Percentiles rank a stretch among this genome's conserved stretches.
Conservation (phyloP, 352 stramenopile genomes). For the Phytophthora uliginosa region DNA sequence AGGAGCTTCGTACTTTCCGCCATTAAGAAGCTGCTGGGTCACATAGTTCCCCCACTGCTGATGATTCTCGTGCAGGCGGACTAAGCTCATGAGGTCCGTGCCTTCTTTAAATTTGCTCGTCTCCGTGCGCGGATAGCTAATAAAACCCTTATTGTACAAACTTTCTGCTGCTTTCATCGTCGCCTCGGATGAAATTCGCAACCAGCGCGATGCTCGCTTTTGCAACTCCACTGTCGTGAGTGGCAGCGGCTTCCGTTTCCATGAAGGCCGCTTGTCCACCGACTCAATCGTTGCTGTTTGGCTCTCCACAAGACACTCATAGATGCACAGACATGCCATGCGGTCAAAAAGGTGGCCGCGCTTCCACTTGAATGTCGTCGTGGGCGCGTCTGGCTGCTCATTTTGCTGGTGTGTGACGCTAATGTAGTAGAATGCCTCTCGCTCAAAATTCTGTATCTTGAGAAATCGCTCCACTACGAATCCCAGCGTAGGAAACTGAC, state of each 20-base stretch:
- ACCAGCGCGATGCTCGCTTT: slow-evolving; percentile 96
- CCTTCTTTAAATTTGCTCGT: slow-evolving; percentile 98
- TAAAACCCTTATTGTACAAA: slow-evolving; percentile 98
- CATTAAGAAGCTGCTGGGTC: slow-evolving; percentile 57
- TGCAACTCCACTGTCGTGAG: slow-evolving; percentile 99
- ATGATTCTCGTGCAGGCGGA: slow-evolving; percentile 81
- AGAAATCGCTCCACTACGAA: slow-evolving; percentile 96
- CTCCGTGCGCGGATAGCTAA: slow-evolving; percentile 99
- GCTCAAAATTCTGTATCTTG: slow-evolving; percentile 97
- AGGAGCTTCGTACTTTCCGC: slow-evolving; percentile 84
- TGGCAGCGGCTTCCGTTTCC: slow-evolving; percentile 97
- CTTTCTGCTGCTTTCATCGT: slow-evolving; percentile 97
- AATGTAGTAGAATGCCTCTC: slow-evolving; percentile 97
- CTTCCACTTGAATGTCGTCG: slow-evolving; percentile 97
- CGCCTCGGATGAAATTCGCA: slow-evolving; percentile 97
- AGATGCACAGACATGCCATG: slow-evolving; percentile 94
- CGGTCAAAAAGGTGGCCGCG: slow-evolving; percentile 97
- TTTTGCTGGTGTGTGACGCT: slow-evolving; percentile 84
- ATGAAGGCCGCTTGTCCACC: slow-evolving; percentile 85
- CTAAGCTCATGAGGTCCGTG: slow-evolving; percentile 89
- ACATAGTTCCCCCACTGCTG: slow-evolving; percentile 88
- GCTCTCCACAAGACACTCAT: slow-evolving; percentile 81
- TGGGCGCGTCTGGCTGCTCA: slow-evolving; percentile 57
- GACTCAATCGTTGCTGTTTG: slow-evolving; percentile 71
- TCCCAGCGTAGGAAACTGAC: slow-evolving; percentile 99